Evolutionary conservation across 768 basidiomycete species (phyloP).

Genomic region (Suillus luteus): DNA sequence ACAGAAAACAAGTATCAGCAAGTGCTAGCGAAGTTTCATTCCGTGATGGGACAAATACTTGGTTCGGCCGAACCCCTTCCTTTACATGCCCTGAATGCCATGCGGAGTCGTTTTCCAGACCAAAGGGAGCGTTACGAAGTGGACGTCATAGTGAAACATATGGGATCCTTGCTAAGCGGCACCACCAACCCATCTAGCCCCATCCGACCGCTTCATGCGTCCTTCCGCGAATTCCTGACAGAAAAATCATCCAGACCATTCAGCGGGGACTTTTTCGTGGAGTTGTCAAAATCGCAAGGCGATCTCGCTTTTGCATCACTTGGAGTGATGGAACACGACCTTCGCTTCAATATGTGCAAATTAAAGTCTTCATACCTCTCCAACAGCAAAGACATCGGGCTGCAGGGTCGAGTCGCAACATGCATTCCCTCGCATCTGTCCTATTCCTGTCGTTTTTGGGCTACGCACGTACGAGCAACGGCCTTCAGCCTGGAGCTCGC

Average conservation of each 20-base stretch:
- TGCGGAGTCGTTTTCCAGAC: constrained; percentile 4
- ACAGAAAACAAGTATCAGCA: not conserved
- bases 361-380: constrained; percentile 31
- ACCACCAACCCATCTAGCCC: not conserved
- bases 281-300: not conserved
- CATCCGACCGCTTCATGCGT: constrained; percentile 26
- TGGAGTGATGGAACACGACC: constrained; percentile 28
- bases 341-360: constrained; percentile 39
- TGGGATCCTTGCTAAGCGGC: constrained; percentile 15
- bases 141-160: not conserved
- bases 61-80: constrained; percentile 1
- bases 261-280: constrained; percentile 17
- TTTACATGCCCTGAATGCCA: not conserved
- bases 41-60: constrained; percentile 10
- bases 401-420: not conserved
- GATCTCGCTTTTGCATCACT: constrained; percentile 21
- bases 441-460: constrained; percentile 19
- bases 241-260: constrained; percentile 14
- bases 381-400: constrained; percentile 27
- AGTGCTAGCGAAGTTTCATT: not conserved
- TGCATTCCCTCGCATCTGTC: constrained; percentile 11
- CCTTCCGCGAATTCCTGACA: constrained; percentile 30
- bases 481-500: not conserved
- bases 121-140: not conserved
- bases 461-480: constrained; percentile 10